Base-by-base conservation (phyloP, 2,329 filamentous ascomycete species). In the Pseudopithomyces chartarum region DNA sequence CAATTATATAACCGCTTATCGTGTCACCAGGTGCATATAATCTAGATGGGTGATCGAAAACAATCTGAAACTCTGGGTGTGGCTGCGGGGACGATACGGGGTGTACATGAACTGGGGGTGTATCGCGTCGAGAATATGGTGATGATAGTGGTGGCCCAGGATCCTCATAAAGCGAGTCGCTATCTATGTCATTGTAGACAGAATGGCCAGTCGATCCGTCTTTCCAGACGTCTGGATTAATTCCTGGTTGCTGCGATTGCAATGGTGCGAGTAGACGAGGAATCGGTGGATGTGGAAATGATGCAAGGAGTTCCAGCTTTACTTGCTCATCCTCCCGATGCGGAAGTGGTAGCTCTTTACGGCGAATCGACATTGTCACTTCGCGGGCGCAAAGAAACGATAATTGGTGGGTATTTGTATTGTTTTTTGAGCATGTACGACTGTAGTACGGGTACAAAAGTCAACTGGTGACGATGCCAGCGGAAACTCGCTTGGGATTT, bases 1-100 rank as follows among this genome's bases (percentile, higher is more conserved):
- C 62, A 5, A 46, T 32, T 1, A 65, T 44, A 26, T 59, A 60
- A 7, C 62, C 62, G 22, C 53, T 63, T 3, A 63, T 56, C 6
- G 54, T 56, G 2, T 63, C 58, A 10, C 38, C 36, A 10, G 60
- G 60, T 11, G 58, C 42, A 45, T 54, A 65, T 3, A 58, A 17
- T 32, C 43, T 56, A 6, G 46, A 52, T 11, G 60, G 58, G 32
- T 56, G 52, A 29, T 63, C 56, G 6, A 65, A 53, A 17, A 60
- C 48, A 3, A 61, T 50, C 23, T 59, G 56, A 2, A 64, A 29
- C 20, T 56, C 54, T 12, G 33, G 17, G 6, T 29, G 20, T 10
- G 13, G 20, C 33, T 40, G 39, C 7, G 17, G 39, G 8, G 51
- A 29, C 19, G 56, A 26, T 15, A 22, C 15, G 11, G 6, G 2